Evolutionary conservation across 1,284 basidiomycete genomes (phyloP), one percentile per base, ranked within the genome.

Genomic region (Ceratobasidium sp.): DNA sequence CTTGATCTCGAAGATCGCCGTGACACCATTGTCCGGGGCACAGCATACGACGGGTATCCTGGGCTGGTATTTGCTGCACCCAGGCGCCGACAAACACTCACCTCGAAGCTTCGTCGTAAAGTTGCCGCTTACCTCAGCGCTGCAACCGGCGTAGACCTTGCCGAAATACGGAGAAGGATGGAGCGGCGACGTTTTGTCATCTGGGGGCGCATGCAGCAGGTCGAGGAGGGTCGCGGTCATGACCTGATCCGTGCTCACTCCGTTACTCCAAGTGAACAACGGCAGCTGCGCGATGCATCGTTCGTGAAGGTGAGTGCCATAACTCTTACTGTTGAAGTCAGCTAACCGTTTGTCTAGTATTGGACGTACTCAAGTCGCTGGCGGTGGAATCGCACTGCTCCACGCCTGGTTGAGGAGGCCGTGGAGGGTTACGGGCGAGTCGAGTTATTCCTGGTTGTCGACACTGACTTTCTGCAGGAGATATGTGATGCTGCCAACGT

Each of bases 401-500:
- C 32, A 6, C n/a, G 18, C 21, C 9, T 30, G 4, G 10, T 36
- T 0, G 12, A 28, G 36, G 12, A 36, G n/a, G 18, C 34, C 34
- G 2, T 28, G 32, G 16, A 21, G 21, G n/a, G 64, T 10, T 64
- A 52, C 23, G 46, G 61, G 14, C 61, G 32, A 12, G 18, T 32
- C 4, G 46, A 50, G 52, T 9, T 9, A n/a, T 67, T 67, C 52
- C 9, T 67, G 28, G 50, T 53, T 1, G 30, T 55, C 43, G 50
- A 67, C 12, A 18, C 34, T 41, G 61, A 55, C 4, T 55, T 67
- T 18, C 9, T 67, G 10, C 32, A 10, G 23, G 21, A 41, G 2
- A 10, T 67, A 12, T 1, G 10, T 43, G 28, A 72, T 16, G 57
- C 76, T 23, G 41, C 39, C n/a, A 12, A 23, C 41, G 77, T n/a